These are phyloP conservation scores for Apiosordaria backusii DNA, from an alignment of 495 filamentous ascomycete species.

Conservation along the genomic window DNA sequence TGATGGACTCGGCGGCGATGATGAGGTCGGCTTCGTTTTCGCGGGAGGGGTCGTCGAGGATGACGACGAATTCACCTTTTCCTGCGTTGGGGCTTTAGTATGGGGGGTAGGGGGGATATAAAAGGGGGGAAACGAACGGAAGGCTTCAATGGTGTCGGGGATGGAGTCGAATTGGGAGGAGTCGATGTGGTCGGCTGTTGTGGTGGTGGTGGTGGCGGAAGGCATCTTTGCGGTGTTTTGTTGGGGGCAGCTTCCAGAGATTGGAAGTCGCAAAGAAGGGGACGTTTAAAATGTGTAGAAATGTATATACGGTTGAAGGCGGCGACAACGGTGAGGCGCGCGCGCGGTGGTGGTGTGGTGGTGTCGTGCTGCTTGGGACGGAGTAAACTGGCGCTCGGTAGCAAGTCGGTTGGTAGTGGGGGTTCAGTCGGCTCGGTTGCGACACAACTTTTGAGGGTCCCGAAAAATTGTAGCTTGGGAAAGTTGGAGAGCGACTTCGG, in stretches of 20 bases:
- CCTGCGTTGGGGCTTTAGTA: conserved; percentile 42
- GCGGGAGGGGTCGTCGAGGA: conserved; percentile 82
- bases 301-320: neutral
- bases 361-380: neutral
- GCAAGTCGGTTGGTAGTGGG: neutral
- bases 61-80: conserved; percentile 89
- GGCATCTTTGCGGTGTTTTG: conserved; percentile 36
- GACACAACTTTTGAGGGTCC: neutral
- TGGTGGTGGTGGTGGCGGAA: conserved; percentile 19
- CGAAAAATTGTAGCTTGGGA: neutral
- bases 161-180: conserved; percentile 72
- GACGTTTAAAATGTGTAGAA: neutral
- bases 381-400: neutral
- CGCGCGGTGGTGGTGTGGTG: neutral
- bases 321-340: neutral
- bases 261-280: neutral
- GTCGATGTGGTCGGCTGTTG: conserved; percentile 28
- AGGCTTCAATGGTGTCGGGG: conserved; percentile 77
- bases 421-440: conserved; percentile 2
- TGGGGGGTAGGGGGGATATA: conserved; percentile 1
- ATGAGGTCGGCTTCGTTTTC: conserved; percentile 99
- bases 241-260: neutral
- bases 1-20: conserved; percentile 83
- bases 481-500: conserved; percentile 1
- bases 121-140: conserved; percentile 56